phyloP scores from a whole-genome alignment of 331 rosid species.

The Dryas integrifolia region DNA sequence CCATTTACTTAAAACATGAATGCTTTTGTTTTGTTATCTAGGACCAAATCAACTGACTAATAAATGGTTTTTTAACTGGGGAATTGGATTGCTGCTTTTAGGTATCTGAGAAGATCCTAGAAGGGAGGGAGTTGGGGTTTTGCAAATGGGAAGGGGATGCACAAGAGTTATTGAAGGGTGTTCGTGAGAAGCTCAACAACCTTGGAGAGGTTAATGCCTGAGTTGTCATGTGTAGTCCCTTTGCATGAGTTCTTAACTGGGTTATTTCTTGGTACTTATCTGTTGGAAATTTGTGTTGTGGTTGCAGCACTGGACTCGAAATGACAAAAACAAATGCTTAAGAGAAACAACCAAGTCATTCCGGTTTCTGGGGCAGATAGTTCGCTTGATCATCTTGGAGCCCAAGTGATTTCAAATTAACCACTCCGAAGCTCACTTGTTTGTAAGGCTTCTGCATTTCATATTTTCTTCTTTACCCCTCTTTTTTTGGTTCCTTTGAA shows the following conservation, averaged over 20 bases:
- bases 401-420: neutral
- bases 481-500: neutral
- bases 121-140: conserved; percentile 73
- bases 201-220: conserved; percentile 64
- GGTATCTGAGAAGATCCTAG: conserved; percentile 68
- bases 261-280: neutral
- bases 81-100: conserved; percentile 27
- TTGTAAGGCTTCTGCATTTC: neutral
- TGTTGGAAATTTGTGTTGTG: conserved; percentile 17
- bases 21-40: neutral
- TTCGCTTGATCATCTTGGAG: conserved; percentile 65
- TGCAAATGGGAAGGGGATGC: conserved; percentile 69
- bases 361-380: conserved; percentile 65
- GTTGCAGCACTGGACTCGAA: conserved; percentile 80
- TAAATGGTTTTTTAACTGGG: neutral
- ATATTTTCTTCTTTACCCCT: neutral
- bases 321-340: conserved; percentile 72
- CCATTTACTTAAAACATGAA: neutral
- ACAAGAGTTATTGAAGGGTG: conserved; percentile 51
- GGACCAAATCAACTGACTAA: neutral
- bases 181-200: conserved; percentile 74
- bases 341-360: conserved; percentile 83
- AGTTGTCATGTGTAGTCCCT: conserved; percentile 9
- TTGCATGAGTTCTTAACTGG: neutral
- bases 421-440: neutral